Evolutionary conservation across 2,329 filamentous ascomycete genomes (phyloP).

Genomic region (Colletotrichum plurivorum): DNA sequence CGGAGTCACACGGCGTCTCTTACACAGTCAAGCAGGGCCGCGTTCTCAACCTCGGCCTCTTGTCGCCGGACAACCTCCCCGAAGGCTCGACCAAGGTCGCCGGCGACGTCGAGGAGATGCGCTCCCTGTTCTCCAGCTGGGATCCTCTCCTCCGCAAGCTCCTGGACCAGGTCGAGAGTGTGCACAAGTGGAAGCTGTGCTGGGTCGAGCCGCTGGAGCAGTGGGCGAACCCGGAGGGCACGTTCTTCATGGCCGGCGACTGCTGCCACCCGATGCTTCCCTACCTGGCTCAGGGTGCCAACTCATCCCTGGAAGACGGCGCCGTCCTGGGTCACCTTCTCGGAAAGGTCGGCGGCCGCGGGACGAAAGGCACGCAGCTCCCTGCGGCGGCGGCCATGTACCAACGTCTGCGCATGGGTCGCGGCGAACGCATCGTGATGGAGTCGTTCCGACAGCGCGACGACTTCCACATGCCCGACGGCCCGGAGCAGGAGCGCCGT

Average conservation of each 20-base stretch:
- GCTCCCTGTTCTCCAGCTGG: constrained; percentile 52
- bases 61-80: constrained; percentile 39
- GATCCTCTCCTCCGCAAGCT: constrained; percentile 52
- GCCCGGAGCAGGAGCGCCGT: constrained; percentile 35
- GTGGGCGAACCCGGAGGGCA: constrained; percentile 58
- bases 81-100: constrained; percentile 42
- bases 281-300: constrained; percentile 62
- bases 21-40: constrained; percentile 60
- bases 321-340: constrained; percentile 41
- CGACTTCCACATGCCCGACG: constrained; percentile 41
- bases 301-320: constrained; percentile 38
- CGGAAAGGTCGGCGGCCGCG: constrained; percentile 26
- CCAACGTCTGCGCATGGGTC: constrained; percentile 36
- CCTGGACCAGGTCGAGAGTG: constrained; percentile 52
- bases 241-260: constrained; percentile 59
- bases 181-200: constrained; percentile 63
- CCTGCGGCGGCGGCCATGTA: constrained; percentile 38
- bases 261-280: constrained; percentile 63
- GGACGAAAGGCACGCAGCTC: constrained; percentile 23
- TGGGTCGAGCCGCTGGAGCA: constrained; percentile 55
- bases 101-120: constrained; percentile 52
- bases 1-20: constrained; percentile 63
- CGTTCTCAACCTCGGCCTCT: constrained; percentile 58
- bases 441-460: constrained; percentile 41
- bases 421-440: constrained; percentile 40